phyloP scores from a whole-genome alignment of 1,284 basidiomycete species.

The Austroboletus novae-zelandiae region DNA sequence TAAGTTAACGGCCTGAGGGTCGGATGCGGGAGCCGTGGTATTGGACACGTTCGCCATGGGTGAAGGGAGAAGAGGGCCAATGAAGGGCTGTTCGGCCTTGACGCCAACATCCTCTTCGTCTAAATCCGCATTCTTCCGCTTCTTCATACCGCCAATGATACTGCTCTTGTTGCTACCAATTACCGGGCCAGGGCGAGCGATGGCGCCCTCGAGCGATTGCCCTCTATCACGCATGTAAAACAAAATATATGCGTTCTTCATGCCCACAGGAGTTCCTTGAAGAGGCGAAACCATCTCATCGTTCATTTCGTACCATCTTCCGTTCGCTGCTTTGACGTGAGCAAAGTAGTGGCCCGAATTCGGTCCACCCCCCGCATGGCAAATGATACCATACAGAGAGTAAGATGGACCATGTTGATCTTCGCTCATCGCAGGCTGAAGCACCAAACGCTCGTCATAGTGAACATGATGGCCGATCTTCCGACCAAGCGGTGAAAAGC shows the following conservation, averaged over 20 bases:
- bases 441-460: conserved; percentile 78
- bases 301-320: conserved; percentile 91
- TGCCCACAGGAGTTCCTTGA: conserved; percentile 47
- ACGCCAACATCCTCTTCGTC: conserved; percentile 51
- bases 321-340: conserved; percentile 72
- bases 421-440: conserved; percentile 84
- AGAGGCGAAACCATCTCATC: conserved; percentile 72
- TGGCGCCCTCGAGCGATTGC: conserved; percentile 61
- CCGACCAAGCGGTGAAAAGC: conserved; percentile 87
- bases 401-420: conserved; percentile 78
- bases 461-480: conserved; percentile 80
- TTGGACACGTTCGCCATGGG: conserved; percentile 24
- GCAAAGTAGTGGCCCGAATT: conserved; percentile 97
- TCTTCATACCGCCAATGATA: conserved; percentile 60
- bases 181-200: conserved; percentile 34
- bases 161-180: conserved; percentile 33
- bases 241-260: conserved; percentile 89
- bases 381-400: conserved; percentile 88
- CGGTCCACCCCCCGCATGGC: conserved; percentile 89
- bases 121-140: conserved; percentile 45
- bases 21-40: conserved; percentile 23
- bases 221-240: conserved; percentile 87
- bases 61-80: conserved; percentile 63
- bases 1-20: conserved; percentile 60
- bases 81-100: conserved; percentile 51